Conservation (phyloP, 106 monocot genomes). For the Posidonia australis region DNA sequence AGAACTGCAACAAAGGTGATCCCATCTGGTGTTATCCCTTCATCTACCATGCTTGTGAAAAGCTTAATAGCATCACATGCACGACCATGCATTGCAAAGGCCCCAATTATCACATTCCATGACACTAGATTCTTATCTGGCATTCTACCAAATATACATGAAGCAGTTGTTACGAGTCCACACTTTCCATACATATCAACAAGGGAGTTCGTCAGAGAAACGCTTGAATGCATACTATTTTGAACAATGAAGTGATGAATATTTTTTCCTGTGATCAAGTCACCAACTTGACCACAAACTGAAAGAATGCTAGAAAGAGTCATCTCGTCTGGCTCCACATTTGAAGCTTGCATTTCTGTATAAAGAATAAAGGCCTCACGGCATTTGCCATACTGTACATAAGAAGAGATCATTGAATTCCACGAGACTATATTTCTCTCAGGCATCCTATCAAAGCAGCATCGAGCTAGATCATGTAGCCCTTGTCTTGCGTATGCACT, state of each 20-base stretch:
- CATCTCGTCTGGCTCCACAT: constrained; percentile 36
- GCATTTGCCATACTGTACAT: constrained; percentile 20
- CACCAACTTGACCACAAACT: constrained; percentile 43
- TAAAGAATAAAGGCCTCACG: constrained; percentile 37
- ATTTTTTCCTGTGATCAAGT: constrained; percentile 34
- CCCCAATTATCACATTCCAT: constrained; percentile 60
- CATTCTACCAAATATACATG: constrained; percentile 29
- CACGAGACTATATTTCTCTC: constrained; percentile 42
- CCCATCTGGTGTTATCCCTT: constrained; percentile 34
- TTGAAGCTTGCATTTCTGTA: constrained; percentile 25
- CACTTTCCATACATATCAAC: constrained; percentile 69
- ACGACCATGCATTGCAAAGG: constrained; percentile 49
- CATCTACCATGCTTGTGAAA: constrained; percentile 26
- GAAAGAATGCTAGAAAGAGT: constrained; percentile 38
- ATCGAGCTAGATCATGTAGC: constrained; percentile 27
- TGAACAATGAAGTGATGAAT: constrained; percentile 23
- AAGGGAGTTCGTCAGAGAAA: constrained; percentile 30
- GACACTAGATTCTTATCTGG: constrained; percentile 31
- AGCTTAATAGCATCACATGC: constrained; percentile 36
- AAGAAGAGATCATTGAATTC: constrained; percentile 69
- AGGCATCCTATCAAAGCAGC: constrained; percentile 38
- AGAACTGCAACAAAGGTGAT: constrained; percentile 52
- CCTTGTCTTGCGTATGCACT: constrained; percentile 40
- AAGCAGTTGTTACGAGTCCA: constrained; percentile 28
- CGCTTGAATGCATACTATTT: constrained; percentile 17